Evolutionary conservation across 805 yeast genomes (phyloP).

Genomic region (Candida pseudoglaebosa): DNA sequence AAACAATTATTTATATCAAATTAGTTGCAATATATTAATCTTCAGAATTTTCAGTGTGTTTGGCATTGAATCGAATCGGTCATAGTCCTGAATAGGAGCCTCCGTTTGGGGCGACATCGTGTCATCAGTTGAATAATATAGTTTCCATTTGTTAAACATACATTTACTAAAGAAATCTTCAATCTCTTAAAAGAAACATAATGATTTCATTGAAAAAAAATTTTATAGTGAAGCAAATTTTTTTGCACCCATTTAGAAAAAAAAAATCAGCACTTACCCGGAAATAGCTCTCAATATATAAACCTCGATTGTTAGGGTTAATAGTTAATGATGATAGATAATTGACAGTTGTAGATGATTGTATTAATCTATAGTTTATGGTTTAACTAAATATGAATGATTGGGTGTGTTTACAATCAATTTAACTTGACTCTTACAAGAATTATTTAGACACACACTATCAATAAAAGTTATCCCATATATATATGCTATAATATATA

Average conservation of each 20-base stretch:
- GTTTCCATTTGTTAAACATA: background rate
- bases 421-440: no score
- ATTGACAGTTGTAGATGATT: no score
- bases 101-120: conserved; percentile 77
- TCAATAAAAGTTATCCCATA: no score
- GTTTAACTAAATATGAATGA: no score
- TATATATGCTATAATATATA: no score
- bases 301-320: background rate
- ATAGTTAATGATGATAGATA: background rate
- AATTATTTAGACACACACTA: no score
- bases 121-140: conserved; percentile 48
- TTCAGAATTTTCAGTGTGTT: conserved; percentile 64
- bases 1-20: background rate
- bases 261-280: conserved; percentile 6
- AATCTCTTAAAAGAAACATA: no score
- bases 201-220: no score
- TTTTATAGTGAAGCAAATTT: conserved; percentile 3
- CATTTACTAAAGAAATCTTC: no score
- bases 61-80: conserved; percentile 67
- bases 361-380: no score
- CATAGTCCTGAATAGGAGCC: conserved; percentile 56
- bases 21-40: background rate
- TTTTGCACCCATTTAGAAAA: background rate
- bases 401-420: no score
- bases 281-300: background rate